phyloP scores from a whole-genome alignment of 257 asterid genomes.

The Salvia rosmarinus region DNA sequence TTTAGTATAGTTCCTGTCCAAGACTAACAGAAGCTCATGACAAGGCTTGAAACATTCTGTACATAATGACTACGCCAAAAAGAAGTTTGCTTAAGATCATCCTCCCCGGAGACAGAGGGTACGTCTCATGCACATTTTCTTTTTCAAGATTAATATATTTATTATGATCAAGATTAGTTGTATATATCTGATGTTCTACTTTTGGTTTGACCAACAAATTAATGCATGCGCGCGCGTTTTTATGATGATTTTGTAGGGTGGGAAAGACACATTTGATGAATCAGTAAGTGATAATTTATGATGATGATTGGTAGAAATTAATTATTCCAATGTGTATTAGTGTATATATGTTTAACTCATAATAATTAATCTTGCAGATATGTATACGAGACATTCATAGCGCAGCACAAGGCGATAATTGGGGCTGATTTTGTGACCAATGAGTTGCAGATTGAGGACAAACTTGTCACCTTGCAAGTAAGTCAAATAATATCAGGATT shows the following conservation, averaged over 20 bases:
- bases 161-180: neutral
- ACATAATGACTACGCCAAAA: constrained; percentile 45
- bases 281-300: constrained; percentile 45
- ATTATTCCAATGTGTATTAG: neutral
- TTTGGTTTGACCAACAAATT: neutral
- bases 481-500: neutral
- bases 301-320: neutral
- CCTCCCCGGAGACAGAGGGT: constrained; percentile 93
- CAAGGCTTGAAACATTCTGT: neutral
- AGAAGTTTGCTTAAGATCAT: constrained; percentile 82
- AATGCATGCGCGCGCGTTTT: neutral
- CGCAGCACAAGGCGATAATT: constrained; percentile 72
- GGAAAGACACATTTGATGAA: constrained; percentile 84
- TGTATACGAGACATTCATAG: constrained; percentile 55
- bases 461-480: constrained; percentile 77
- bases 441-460: constrained; percentile 64
- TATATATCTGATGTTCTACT: neutral
- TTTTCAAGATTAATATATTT: neutral
- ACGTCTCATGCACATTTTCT: neutral
- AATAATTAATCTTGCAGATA: constrained; percentile 56
- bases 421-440: constrained; percentile 93
- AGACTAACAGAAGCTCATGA: neutral
- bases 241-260: constrained; percentile 62
- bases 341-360: constrained; percentile 17
- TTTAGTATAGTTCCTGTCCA: neutral